Conservation (phyloP, 1,139 yeast species). For the Taiozyma sp. region DNA sequence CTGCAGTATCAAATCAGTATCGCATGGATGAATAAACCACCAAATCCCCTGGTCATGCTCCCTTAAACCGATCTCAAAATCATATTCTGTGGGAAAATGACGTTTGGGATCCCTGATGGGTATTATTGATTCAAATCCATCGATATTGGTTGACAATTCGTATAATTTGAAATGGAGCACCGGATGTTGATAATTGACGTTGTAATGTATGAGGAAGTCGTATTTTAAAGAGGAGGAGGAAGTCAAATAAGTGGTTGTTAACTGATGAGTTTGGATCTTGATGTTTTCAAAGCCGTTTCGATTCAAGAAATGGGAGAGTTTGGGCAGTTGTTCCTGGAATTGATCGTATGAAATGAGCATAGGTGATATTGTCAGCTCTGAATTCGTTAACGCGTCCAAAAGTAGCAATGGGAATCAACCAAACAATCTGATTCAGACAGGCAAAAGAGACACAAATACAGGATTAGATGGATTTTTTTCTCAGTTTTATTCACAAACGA, state of each 20-base stretch:
- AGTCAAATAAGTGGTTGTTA: not conserved
- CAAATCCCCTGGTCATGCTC: constrained; percentile 7
- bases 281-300: not conserved
- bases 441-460: no score
- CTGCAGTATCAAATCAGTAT: constrained; percentile 15
- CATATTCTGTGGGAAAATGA: not conserved
- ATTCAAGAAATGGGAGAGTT: not conserved
- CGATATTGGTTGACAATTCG: not conserved
- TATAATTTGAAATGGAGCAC: not conserved
- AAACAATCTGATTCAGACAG: no score
- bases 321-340: not conserved
- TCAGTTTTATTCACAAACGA: no score
- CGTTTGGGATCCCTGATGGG: not conserved
- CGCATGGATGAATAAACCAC: constrained; percentile 29
- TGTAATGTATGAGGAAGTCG: not conserved
- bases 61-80: not conserved
- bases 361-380: not conserved
- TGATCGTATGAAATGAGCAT: not conserved
- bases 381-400: no score
- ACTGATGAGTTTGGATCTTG: not conserved
- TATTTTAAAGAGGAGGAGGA: not conserved
- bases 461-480: no score
- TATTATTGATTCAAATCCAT: not conserved
- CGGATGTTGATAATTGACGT: not conserved
- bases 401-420: no score